Base-by-base conservation (phyloP, 2,329 filamentous ascomycete species). In the Fusarium humuli region DNA sequence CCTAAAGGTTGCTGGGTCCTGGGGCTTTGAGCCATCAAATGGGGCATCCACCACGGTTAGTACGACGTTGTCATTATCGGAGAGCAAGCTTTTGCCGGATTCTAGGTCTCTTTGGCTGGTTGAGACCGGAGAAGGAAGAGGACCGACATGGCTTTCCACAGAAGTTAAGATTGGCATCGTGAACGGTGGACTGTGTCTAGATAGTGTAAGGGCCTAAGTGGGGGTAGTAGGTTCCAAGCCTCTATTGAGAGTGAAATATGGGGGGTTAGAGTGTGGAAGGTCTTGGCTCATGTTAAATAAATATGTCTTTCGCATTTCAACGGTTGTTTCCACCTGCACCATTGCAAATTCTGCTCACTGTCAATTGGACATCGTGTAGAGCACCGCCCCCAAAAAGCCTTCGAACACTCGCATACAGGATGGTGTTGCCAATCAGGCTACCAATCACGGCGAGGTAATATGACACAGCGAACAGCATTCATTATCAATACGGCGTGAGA, bases 1-100 rank as follows among this genome's bases (percentile, higher is more conserved):
- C 34, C 34, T 0, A 11, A 37, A n/a, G 0, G 34, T 11, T 0
- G n/a, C 3, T 0, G 34, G 3, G 10, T 37, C 18, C n/a, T 37
- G 5, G 0, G 34, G 34, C 10, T 37, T 37, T 1, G 18, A 37
- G 18, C 18, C 9, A 37, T 37, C 34, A 1, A 37, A 37, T 0
- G 34, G 34, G 2, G 34, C 34, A 10, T 37, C 18, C 3, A 11
- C 0, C 34, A 37, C 5, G 3, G 9, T 37, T 4, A 37, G 10
- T 1, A 37, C 34, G 1, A 37, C 34, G 1, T 37, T n/a, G 16
- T 37, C 18, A 7, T 37, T 1, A 1, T 37, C 34, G 9, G 34
- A 37, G 10, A 37, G 34, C 0, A 37, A 0, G 18, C 10, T 37
- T 0, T n/a, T 37, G 18, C 18, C 34, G 0, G 34, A 37, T 2